These are phyloP conservation scores for Suillus tomentosus DNA, from an alignment of 768 basidiomycete genomes.

Conservation along the genomic window DNA sequence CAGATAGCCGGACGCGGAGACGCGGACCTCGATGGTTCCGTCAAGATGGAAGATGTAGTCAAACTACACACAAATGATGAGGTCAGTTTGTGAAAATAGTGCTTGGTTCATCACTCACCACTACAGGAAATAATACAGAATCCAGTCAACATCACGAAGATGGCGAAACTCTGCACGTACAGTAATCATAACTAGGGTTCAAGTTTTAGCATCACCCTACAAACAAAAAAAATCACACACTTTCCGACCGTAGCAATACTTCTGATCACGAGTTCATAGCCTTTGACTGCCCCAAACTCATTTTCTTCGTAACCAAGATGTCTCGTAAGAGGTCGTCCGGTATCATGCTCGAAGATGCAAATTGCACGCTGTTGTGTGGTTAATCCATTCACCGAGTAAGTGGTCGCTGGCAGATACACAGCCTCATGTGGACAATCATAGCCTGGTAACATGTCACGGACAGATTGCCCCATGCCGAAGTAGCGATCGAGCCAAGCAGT, in stretches of 20 bases:
- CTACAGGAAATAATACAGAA: constrained; percentile 17
- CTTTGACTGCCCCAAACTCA: constrained; percentile 63
- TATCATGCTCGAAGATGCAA: constrained; percentile 66
- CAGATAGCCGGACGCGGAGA: constrained; percentile 70
- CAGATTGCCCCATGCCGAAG: constrained; percentile 61
- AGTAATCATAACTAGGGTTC: constrained; percentile 52
- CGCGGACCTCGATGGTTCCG: constrained; percentile 66
- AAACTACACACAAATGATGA: constrained; percentile 39
- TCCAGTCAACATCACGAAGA: not conserved
- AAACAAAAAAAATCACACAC: constrained; percentile 37
- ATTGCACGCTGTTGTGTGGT: constrained; percentile 54
- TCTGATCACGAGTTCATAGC: constrained; percentile 58
- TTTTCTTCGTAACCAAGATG: constrained; percentile 55
- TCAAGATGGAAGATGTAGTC: constrained; percentile 69
- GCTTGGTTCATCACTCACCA: constrained; percentile 26
- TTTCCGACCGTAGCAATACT: constrained; percentile 65
- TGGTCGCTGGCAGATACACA: constrained; percentile 59
- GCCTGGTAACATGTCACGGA: constrained; percentile 63
- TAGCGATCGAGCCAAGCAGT: constrained; percentile 65
- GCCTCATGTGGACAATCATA: constrained; percentile 71
- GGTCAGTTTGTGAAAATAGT: constrained; percentile 11
- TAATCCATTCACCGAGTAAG: constrained; percentile 46
- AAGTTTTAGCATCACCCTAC: constrained; percentile 1
- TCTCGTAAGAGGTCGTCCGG: constrained; percentile 55
- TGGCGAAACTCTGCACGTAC: constrained; percentile 34